Conservation (phyloP, 208 protist genomes). For the Lotmaria passim region DNA sequence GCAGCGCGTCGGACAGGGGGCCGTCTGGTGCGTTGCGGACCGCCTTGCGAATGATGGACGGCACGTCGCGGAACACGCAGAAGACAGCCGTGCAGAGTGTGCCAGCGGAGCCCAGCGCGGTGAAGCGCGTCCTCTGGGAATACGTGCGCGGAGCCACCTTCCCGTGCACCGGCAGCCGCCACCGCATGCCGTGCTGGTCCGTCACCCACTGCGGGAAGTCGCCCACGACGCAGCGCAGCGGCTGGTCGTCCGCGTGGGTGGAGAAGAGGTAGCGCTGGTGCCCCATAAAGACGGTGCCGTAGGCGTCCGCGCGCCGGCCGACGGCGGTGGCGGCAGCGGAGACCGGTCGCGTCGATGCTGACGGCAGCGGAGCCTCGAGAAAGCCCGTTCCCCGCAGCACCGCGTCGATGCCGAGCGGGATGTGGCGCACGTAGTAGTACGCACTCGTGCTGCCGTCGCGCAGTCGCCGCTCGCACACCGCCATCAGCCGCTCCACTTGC, state of each 20-base stretch:
- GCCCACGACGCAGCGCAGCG: no score
- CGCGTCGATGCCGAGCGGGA: slow-evolving; percentile 17
- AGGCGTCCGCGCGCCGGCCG: background rate
- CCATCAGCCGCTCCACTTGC: slow-evolving; percentile 32
- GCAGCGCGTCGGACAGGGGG: slow-evolving; percentile 17
- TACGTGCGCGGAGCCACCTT: background rate
- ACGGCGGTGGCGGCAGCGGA: background rate
- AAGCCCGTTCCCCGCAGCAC: background rate
- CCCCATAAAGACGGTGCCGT: no score
- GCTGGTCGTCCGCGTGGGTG: no score
- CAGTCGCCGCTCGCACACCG: slow-evolving; percentile 20
- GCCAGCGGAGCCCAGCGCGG: slow-evolving; percentile 12
- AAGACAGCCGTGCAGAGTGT: background rate
- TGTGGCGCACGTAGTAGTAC: background rate
- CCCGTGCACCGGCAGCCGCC: background rate
- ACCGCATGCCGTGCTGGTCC: no score
- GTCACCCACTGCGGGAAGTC: no score
- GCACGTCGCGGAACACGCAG: slow-evolving; percentile 2
- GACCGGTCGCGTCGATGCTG: background rate
- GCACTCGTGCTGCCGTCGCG: background rate
- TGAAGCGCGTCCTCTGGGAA: background rate
- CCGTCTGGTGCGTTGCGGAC: slow-evolving; percentile 7
- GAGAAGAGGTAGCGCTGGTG: no score
- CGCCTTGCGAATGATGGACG: slow-evolving; percentile 4
- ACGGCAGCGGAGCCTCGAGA: no score